Evolutionary conservation across 352 stramenopile genomes (phyloP).

Genomic region (Phytophthora fragariae): DNA sequence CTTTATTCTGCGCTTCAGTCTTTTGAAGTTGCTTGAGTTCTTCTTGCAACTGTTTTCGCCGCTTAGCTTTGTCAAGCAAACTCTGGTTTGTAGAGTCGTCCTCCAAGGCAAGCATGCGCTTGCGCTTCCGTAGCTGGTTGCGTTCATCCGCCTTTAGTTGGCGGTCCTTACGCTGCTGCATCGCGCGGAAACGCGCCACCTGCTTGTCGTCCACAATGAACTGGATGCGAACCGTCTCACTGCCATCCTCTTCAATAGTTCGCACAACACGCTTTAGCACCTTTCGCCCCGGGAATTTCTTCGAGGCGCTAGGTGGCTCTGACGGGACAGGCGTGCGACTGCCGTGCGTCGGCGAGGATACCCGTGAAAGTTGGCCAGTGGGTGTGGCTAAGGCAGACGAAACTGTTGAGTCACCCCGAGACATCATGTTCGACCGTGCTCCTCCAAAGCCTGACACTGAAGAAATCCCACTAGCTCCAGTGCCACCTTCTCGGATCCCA

Average conservation of each 20-base stretch:
- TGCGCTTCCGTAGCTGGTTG: slow-evolving; percentile 80
- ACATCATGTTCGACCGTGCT: slow-evolving; percentile 47
- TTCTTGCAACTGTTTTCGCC: slow-evolving; percentile 84
- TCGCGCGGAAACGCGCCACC: slow-evolving; percentile 76
- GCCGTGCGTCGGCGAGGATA: slow-evolving; percentile 68
- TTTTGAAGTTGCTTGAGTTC: slow-evolving; percentile 88
- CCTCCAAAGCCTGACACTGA: slow-evolving; percentile 39
- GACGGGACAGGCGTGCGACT: slow-evolving; percentile 42
- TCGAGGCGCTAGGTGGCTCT: slow-evolving; percentile 45
- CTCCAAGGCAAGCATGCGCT: slow-evolving; percentile 78
- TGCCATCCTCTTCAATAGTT: slow-evolving; percentile 83
- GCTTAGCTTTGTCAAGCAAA: slow-evolving; percentile 79
- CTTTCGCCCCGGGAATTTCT: slow-evolving; percentile 55
- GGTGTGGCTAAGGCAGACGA: slow-evolving; percentile 75
- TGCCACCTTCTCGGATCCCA: slow-evolving; percentile 69
- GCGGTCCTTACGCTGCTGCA: slow-evolving; percentile 79
- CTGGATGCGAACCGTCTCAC: slow-evolving; percentile 78
- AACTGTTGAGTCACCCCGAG: slow-evolving; percentile 61
- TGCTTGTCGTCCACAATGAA: slow-evolving; percentile 83
- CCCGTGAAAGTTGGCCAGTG: slow-evolving; percentile 70
- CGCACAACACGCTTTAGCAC: slow-evolving; percentile 80
- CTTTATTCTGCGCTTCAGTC: slow-evolving; percentile 84
- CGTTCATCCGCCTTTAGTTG: slow-evolving; percentile 76
- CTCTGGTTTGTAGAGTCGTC: slow-evolving; percentile 59
- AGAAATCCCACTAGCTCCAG: slow-evolving; percentile 40